phyloP scores from a whole-genome alignment of 306 rosid genomes.

The Begonia peltatifolia region DNA sequence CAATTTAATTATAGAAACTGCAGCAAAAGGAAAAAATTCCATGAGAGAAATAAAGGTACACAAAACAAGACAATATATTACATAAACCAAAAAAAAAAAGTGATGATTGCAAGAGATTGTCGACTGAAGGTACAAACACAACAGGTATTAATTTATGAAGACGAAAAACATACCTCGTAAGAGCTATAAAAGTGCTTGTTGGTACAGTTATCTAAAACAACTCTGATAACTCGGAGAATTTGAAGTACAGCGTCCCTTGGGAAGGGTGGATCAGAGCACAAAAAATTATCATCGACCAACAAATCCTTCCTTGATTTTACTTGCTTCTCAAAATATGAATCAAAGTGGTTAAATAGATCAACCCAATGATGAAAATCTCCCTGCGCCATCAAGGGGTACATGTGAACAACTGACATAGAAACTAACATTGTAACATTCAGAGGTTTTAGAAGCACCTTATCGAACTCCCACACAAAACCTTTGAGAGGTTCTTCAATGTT shows the following conservation, averaged over 20 bases:
- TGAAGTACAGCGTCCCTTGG: slow-evolving; percentile 89
- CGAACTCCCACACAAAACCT: slow-evolving; percentile 83
- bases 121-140: background rate
- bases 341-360: slow-evolving; percentile 91
- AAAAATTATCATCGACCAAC: slow-evolving; percentile 65
- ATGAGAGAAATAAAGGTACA: too few species aligned
- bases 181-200: slow-evolving; percentile 94
- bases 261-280: slow-evolving; percentile 69
- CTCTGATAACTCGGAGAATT: slow-evolving; percentile 75
- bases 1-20: too few species aligned
- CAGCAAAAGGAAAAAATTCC: too few species aligned
- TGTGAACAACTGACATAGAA: slow-evolving; percentile 19
- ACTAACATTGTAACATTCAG: slow-evolving; percentile 10
- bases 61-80: too few species aligned
- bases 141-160: background rate
- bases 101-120: too few species aligned
- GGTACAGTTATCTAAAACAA: slow-evolving; percentile 88
- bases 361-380: slow-evolving; percentile 99
- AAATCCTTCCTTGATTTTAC: slow-evolving; percentile 86
- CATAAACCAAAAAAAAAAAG: too few species aligned
- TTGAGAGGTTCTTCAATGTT: slow-evolving; percentile 72
- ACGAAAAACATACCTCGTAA: slow-evolving; percentile 52
- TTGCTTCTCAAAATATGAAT: slow-evolving; percentile 91
- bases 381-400: slow-evolving; percentile 35
- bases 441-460: slow-evolving; percentile 53